A percentile compares a stretch with the other conserved stretches of the same genome.
Evolutionary conservation across 2,329 filamentous ascomycete genomes (phyloP).

Genomic region (Colletotrichum neosansevieriae): DNA sequence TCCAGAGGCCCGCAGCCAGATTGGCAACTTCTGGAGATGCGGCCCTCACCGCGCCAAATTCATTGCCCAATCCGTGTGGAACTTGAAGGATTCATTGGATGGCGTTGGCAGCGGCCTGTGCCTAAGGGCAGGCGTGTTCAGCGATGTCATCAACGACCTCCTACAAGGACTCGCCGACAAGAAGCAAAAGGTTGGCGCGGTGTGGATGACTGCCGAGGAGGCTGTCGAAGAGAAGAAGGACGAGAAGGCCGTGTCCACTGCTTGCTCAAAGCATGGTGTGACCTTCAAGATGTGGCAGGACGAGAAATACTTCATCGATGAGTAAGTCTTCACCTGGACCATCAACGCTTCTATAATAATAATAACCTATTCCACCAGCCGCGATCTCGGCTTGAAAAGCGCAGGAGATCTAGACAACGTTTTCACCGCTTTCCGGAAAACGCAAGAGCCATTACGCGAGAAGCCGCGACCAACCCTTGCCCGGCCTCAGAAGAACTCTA

Average conservation of each 20-base stretch:
- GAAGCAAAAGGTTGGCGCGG: slow-evolving; percentile 64
- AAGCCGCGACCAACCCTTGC: slow-evolving; percentile 71
- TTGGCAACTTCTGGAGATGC: slow-evolving; percentile 79
- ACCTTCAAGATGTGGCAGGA: slow-evolving; percentile 77
- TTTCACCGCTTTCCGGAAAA: slow-evolving; percentile 81
- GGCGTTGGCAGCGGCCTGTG: slow-evolving; percentile 70
- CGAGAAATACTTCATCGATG: slow-evolving; percentile 84
- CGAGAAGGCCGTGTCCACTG: slow-evolving; percentile 64
- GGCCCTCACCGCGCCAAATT: slow-evolving; percentile 80
- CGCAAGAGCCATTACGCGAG: slow-evolving; percentile 76
- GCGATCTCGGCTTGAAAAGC: slow-evolving; percentile 71
- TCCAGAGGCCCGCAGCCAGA: slow-evolving; percentile 73
- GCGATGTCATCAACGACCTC: slow-evolving; percentile 70
- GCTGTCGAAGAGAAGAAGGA: slow-evolving; percentile 77
- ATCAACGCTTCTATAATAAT: slow-evolving; percentile 41
- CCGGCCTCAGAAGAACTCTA: slow-evolving; percentile 58
- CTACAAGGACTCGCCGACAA: slow-evolving; percentile 60
- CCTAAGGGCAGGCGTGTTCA: slow-evolving; percentile 72
- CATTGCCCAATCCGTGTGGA: slow-evolving; percentile 78
- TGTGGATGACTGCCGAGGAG: slow-evolving; percentile 82
- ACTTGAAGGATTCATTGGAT: slow-evolving; percentile 73
- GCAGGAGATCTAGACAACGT: slow-evolving; percentile 76
- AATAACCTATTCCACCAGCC: slow-evolving; percentile 57
- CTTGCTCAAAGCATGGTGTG: slow-evolving; percentile 65
- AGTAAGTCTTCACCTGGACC: slow-evolving; percentile 65